These are phyloP conservation scores for Beauveria asiatica DNA, from an alignment of 2,329 filamentous ascomycete species.

Conservation along the genomic window DNA sequence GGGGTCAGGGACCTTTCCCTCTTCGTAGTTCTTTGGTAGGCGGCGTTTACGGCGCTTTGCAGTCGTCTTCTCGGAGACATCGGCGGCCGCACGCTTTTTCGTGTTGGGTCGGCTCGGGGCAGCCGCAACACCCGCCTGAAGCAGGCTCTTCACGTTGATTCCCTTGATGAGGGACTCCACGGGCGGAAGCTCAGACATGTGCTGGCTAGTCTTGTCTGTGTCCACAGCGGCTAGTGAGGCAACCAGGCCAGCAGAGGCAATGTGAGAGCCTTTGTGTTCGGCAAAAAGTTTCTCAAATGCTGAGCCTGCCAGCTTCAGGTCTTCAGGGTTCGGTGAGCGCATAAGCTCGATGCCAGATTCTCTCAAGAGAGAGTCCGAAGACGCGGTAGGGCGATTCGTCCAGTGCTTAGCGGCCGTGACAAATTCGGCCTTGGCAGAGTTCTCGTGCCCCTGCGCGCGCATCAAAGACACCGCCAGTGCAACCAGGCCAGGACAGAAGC, in stretches of 20 bases:
- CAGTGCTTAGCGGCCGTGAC: slow-evolving; percentile 75
- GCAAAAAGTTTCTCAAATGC: slow-evolving; percentile 67
- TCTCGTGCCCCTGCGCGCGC: slow-evolving; percentile 62
- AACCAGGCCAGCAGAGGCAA: slow-evolving; percentile 74
- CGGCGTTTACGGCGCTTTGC: slow-evolving; percentile 53
- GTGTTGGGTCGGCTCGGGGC: slow-evolving; percentile 28
- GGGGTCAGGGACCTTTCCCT: slow-evolving; percentile 72
- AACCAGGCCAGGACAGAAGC: slow-evolving; percentile 78
- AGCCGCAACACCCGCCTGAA: slow-evolving; percentile 53
- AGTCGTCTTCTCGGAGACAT: slow-evolving; percentile 30
- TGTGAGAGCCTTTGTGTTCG: slow-evolving; percentile 56
- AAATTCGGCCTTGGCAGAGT: slow-evolving; percentile 63
- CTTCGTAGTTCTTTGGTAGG: slow-evolving; percentile 66
- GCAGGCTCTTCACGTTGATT: slow-evolving; percentile 53
- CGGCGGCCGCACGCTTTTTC: slow-evolving; percentile 42
- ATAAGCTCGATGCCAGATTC: slow-evolving; percentile 79
- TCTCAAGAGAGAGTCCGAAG: slow-evolving; percentile 58
- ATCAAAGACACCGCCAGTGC: slow-evolving; percentile 75
- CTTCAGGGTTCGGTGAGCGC: slow-evolving; percentile 59
- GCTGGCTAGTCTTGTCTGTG: slow-evolving; percentile 43
- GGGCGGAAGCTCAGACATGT: slow-evolving; percentile 50
- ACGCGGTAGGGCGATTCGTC: slow-evolving; percentile 46
- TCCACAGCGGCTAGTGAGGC: slow-evolving; percentile 65
- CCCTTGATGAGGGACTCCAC: slow-evolving; percentile 52
- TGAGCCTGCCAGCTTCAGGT: slow-evolving; percentile 62